Evolutionary conservation across 2,329 filamentous ascomycete genomes (phyloP).

Genomic region (Fusarium austroafricanum): DNA sequence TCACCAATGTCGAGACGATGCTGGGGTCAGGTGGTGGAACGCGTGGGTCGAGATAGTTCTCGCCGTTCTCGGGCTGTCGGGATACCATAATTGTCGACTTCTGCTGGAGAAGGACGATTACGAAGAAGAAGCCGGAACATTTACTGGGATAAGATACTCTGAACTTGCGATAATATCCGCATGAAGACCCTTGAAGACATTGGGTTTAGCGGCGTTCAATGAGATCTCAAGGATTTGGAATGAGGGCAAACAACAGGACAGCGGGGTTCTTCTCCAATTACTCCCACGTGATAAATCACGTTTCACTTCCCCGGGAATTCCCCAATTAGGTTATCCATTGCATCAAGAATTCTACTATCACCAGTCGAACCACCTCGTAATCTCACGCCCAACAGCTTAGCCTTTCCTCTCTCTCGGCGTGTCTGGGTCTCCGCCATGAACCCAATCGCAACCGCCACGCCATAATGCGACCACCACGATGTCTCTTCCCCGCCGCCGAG

Average conservation of each 20-base stretch:
- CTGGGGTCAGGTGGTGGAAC: conserved; percentile 34
- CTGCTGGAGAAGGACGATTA: not conserved
- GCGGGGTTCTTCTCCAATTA: conserved; percentile 8
- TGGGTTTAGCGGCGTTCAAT: conserved; percentile 28
- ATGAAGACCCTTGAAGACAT: not conserved
- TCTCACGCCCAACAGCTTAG: conserved; percentile 14
- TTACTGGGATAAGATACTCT: no score
- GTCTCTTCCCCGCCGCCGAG: conserved; percentile 47
- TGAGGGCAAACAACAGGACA: not conserved
- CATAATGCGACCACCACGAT: conserved; percentile 52
- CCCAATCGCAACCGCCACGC: conserved; percentile 43
- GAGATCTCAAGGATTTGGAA: conserved; percentile 15
- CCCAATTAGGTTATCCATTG: conserved; percentile 34
- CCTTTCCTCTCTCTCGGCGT: conserved; percentile 19
- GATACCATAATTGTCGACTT: not conserved
- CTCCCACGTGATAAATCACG: conserved; percentile 42
- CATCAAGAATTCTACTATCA: conserved; percentile 39
- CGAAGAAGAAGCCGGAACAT: no score
- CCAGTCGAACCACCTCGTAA: conserved; percentile 42
- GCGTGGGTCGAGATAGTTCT: conserved; percentile 25
- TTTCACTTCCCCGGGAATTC: conserved; percentile 31
- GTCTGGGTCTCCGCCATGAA: conserved; percentile 41
- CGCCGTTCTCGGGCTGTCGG: not conserved
- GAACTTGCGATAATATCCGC: no score
- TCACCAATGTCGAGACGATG: conserved; percentile 24